These are phyloP conservation scores for Tylopilus orsonianus DNA, from an alignment of 1,284 basidiomycete species.

Conservation along the genomic window DNA sequence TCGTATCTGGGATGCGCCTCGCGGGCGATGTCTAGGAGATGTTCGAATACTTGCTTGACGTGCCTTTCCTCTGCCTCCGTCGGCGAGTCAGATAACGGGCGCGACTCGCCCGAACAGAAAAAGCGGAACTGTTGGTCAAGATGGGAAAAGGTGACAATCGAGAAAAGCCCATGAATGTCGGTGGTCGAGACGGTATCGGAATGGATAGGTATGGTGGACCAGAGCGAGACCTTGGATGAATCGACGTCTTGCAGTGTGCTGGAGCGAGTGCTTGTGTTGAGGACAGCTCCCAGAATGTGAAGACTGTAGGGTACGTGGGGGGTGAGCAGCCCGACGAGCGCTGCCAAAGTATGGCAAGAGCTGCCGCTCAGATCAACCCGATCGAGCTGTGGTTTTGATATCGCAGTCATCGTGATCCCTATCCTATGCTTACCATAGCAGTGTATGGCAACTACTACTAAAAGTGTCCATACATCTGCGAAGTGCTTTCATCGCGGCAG, in stretches of 20 bases:
- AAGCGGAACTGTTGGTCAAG: constrained; percentile 12
- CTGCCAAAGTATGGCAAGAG: constrained; percentile 1
- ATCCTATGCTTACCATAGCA: too few relatives aligned
- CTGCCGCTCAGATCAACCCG: constrained; percentile 10
- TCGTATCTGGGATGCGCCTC: constrained; percentile 7
- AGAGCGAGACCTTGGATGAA: constrained; percentile 15
- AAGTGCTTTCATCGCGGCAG: too few relatives aligned
- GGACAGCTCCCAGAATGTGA: constrained; percentile 16
- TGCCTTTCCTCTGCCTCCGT: constrained; percentile 14
- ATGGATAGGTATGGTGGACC: constrained; percentile 17
- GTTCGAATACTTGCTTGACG: constrained; percentile 14
- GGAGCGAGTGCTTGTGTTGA: constrained; percentile 17
- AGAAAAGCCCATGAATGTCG: constrained; percentile 13
- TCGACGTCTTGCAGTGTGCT: constrained; percentile 12
- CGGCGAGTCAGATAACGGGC: neutral
- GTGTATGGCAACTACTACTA: too few relatives aligned
- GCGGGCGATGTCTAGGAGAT: constrained; percentile 6
- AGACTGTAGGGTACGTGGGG: constrained; percentile 17
- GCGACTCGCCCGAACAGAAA: constrained; percentile 21
- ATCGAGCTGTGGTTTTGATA: constrained; percentile 4
- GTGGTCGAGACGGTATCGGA: neutral
- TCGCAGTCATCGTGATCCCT: neutral
- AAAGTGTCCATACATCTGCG: too few relatives aligned
- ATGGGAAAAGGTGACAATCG: constrained; percentile 20
- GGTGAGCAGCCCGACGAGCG: constrained; percentile 13